phyloP scores from a whole-genome alignment of 2,329 filamentous ascomycete species.

The Exophiala mesophila region DNA sequence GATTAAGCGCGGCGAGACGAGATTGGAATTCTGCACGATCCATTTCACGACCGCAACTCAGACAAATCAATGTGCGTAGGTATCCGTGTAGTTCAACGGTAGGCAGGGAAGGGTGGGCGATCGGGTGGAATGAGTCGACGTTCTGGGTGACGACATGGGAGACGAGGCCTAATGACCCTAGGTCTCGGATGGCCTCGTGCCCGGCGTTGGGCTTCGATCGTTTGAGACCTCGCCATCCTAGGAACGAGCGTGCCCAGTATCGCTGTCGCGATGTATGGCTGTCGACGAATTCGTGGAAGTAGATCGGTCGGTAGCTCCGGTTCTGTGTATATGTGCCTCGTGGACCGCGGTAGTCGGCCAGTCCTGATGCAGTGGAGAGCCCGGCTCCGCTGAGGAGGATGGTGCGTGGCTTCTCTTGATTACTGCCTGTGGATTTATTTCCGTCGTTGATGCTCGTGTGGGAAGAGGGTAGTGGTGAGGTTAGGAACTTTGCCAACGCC shows the following conservation, averaged over 20 bases:
- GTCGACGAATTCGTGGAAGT: slow-evolving; percentile 80
- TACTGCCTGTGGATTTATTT: not conserved
- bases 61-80: slow-evolving; percentile 73
- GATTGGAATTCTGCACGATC: slow-evolving; percentile 70
- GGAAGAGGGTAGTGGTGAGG: slow-evolving; percentile 45
- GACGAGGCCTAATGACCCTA: slow-evolving; percentile 68
- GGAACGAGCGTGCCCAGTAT: slow-evolving; percentile 92
- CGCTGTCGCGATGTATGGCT: slow-evolving; percentile 81
- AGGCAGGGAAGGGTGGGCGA: slow-evolving; percentile 66
- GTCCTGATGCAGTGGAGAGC: slow-evolving; percentile 84
- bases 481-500: slow-evolving; percentile 73
- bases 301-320: slow-evolving; percentile 84
- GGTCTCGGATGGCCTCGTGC: slow-evolving; percentile 69
- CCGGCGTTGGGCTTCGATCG: slow-evolving; percentile 73
- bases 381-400: slow-evolving; percentile 76
- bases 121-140: slow-evolving; percentile 87
- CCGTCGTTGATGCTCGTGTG: slow-evolving; percentile 23
- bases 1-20: slow-evolving; percentile 73
- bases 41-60: slow-evolving; percentile 68
- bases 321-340: slow-evolving; percentile 93
- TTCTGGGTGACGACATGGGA: slow-evolving; percentile 86
- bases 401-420: slow-evolving; percentile 32
- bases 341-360: slow-evolving; percentile 85
- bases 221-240: slow-evolving; percentile 81
- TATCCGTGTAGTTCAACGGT: slow-evolving; percentile 91